Percentiles rank a stretch among this genome's conserved stretches.
Evolutionary conservation across 805 yeast species (phyloP).

Genomic region (Yamadazyma paraphyllophila): DNA sequence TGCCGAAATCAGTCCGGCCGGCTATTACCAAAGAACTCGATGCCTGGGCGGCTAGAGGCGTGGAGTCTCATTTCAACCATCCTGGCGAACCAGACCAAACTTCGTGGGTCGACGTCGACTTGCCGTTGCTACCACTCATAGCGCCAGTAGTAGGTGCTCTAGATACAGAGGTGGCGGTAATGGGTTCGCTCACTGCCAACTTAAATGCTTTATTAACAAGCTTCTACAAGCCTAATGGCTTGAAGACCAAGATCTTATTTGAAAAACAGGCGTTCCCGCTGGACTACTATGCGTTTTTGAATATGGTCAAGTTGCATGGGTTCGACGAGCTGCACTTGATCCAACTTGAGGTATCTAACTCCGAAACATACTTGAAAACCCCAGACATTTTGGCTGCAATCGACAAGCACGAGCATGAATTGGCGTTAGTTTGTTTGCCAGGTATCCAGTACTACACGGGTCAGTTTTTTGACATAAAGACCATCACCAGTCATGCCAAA

Average conservation of each 20-base stretch:
- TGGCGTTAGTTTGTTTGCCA: slow-evolving; percentile 76
- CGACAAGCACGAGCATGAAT: slow-evolving; percentile 51
- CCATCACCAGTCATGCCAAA: slow-evolving; percentile 67
- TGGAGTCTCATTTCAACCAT: slow-evolving; percentile 80
- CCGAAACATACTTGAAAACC: slow-evolving; percentile 57
- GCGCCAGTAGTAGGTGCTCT: slow-evolving; percentile 77
- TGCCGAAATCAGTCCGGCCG: slow-evolving; percentile 64
- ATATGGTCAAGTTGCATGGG: slow-evolving; percentile 65
- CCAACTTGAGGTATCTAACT: slow-evolving; percentile 59
- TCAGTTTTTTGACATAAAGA: slow-evolving; percentile 71
- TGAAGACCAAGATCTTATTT: slow-evolving; percentile 67
- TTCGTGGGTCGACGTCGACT: slow-evolving; percentile 81
- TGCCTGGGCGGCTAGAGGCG: slow-evolving; percentile 83
- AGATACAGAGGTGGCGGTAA: slow-evolving; percentile 75
- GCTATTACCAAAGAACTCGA: slow-evolving; percentile 66
- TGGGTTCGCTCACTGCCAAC: slow-evolving; percentile 84
- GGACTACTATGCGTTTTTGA: slow-evolving; percentile 81
- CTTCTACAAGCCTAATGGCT: slow-evolving; percentile 67
- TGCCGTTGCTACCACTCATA: slow-evolving; percentile 66
- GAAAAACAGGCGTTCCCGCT: slow-evolving; percentile 92
- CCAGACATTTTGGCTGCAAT: slow-evolving; percentile 60
- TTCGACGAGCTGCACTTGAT: slow-evolving; percentile 55
- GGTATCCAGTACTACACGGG: slow-evolving; percentile 95
- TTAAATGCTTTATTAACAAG: slow-evolving; percentile 70
- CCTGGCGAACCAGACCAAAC: slow-evolving; percentile 48